Evolutionary conservation across 2,329 filamentous ascomycete genomes (phyloP), one percentile per base, ranked within the genome.

Genomic region (Nigrospora sphaerica): DNA sequence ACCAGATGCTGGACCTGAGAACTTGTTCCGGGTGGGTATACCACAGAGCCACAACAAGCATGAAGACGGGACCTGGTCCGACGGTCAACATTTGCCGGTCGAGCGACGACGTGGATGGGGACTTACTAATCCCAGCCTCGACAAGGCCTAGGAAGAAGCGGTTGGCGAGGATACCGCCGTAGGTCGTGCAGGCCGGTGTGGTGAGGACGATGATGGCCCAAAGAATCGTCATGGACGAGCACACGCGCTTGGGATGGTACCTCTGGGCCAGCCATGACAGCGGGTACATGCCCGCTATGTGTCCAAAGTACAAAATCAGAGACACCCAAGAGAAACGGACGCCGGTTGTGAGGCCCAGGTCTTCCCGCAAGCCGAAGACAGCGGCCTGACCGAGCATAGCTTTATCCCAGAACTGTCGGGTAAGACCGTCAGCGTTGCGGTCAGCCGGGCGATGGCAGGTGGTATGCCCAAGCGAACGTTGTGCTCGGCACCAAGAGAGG

Each of bases 11-110:
- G 5, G 65, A 62, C 2, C 65, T 59, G 28, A 62, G 55, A 2
- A 63, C 63, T 42, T 69, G 66, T 35, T 69, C 66, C 3, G 58
- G 54, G 10, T 64, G 59, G 1, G 65, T 66, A 45, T 66, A 68
- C 66, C 66, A 69, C 35, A 68, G 60, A 3, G 59, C 62, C 44
- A 65, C 64, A 1, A 68, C 53, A 5, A 67, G 54, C 35, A 69
- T 65, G 42, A 68, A 69, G 2, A 58, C 64, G 42, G 52, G 65
- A 18, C 40, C 40, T 42, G 16, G 9, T 14, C 14, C 17, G 12
- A 18, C 23, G 7, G 23, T 28, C 23, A 28, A 10, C 7, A 5
- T 28, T 6, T 28, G 23, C 23, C 23, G 23, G 7, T 28, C 23
- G 7, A 28, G 23, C 23, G 23, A 28, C 23, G 7, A 10, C 7